These are phyloP conservation scores for Phaeophleospora eucalypticola DNA, from an alignment of 2,329 filamentous ascomycete species.

Conservation along the genomic window DNA sequence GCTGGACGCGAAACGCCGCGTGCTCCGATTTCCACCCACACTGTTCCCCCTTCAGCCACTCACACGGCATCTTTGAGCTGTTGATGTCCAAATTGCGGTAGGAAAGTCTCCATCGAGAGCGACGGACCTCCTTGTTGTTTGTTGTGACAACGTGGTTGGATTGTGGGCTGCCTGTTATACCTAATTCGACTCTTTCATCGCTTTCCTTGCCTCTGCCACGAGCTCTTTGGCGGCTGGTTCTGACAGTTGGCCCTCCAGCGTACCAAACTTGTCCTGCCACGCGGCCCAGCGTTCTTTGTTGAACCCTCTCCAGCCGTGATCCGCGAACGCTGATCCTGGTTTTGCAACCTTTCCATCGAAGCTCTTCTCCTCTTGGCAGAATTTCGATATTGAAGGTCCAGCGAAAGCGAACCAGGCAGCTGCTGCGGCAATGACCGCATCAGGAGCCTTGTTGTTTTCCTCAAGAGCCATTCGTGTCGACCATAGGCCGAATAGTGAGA, in stretches of 20 bases:
- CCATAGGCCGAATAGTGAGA: conserved; percentile 31
- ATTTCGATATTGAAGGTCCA: conserved; percentile 20
- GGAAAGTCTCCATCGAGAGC: too few species aligned
- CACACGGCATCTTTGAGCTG: too few species aligned
- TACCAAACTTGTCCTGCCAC: conserved; percentile 23
- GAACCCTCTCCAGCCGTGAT: conserved; percentile 28
- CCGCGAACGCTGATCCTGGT: conserved; percentile 22
- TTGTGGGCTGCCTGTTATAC: too few species aligned
- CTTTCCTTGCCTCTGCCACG: conserved; percentile 13
- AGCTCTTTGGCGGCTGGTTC: conserved; percentile 15
- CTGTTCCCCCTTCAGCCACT: too few species aligned
- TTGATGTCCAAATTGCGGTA: too few species aligned
- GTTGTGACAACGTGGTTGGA: too few species aligned
- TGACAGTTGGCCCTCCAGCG: conserved; percentile 10
- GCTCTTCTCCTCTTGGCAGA: conserved; percentile 22
- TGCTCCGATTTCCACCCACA: too few species aligned
- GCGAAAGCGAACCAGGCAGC: conserved; percentile 31
- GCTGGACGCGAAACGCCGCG: too few species aligned
- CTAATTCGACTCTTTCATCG: background rate
- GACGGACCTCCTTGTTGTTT: too few species aligned
- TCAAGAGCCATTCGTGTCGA: conserved; percentile 29
- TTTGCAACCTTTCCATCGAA: conserved; percentile 31
- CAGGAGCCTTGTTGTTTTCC: conserved; percentile 19
- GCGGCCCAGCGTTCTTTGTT: conserved; percentile 25
- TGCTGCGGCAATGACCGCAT: conserved; percentile 25